Percentiles rank a stretch among this genome's conserved stretches.
phyloP scores from a whole-genome alignment of 2,329 filamentous ascomycete species.

The Penicillium hesseltinei region DNA sequence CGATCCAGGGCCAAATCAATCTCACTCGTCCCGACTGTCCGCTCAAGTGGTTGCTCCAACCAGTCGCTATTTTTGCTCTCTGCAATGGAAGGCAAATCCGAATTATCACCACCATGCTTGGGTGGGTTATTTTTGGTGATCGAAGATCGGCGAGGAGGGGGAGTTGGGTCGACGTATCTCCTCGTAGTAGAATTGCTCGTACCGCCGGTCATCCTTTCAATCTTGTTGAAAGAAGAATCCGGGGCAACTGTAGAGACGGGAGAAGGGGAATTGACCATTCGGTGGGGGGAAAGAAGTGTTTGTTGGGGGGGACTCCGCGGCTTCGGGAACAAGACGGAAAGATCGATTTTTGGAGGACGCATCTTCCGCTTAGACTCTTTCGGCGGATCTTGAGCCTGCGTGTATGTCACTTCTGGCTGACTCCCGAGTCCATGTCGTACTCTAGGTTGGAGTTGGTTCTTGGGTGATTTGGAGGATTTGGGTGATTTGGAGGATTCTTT shows the following conservation, averaged over 20 bases:
- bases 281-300: constrained; percentile 42
- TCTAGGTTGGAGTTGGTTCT: constrained; percentile 24
- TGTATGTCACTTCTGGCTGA: constrained; percentile 24
- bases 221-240: constrained; percentile 29
- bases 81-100: constrained; percentile 19
- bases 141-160: constrained; percentile 14
- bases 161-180: constrained; percentile 30
- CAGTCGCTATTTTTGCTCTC: constrained; percentile 24
- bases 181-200: constrained; percentile 21
- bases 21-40: constrained; percentile 34
- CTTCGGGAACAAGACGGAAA: constrained; percentile 45
- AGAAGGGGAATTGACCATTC: constrained; percentile 42
- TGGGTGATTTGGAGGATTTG: constrained; percentile 25
- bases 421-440: constrained; percentile 18
- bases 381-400: constrained; percentile 22
- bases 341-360: constrained; percentile 42
- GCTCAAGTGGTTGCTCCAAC: constrained; percentile 28
- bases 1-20: constrained; percentile 35
- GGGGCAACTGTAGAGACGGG: constrained; percentile 36
- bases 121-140: constrained; percentile 10
- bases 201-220: constrained; percentile 19
- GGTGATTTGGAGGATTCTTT: constrained; percentile 42
- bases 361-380: constrained; percentile 41
- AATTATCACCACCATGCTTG: constrained; percentile 18
- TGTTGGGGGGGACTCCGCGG: constrained; percentile 31